Conservation (phyloP, 257 asterid species). For the Solanum pimpinellifolium region DNA sequence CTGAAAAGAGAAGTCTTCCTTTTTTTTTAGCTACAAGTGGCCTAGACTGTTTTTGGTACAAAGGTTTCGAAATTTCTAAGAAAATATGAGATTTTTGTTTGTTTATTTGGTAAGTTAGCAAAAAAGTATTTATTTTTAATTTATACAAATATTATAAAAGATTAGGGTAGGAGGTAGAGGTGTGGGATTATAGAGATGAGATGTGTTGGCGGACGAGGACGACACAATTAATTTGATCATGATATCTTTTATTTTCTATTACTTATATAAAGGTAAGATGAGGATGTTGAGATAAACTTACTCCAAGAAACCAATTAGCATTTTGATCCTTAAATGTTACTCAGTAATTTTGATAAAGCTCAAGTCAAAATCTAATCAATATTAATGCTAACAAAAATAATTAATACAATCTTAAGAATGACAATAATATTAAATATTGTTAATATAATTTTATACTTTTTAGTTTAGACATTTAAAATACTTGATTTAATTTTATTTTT, state of each 20-base stretch:
- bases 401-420: too few relatives aligned
- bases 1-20: background rate
- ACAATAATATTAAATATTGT: too few relatives aligned
- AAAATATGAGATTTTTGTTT: background rate
- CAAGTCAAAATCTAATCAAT: too few relatives aligned
- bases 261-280: background rate
- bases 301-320: constrained; percentile 66
- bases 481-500: too few relatives aligned
- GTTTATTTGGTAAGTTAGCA: background rate
- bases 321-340: too few relatives aligned
- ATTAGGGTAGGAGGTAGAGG: background rate
- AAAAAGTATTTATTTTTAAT: too few relatives aligned
- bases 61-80: too few relatives aligned
- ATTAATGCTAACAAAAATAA: too few relatives aligned
- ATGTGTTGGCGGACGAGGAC: background rate
- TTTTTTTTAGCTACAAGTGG: background rate
- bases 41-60: background rate
- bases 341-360: too few relatives aligned
- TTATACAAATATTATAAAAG: background rate
- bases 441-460: too few relatives aligned
- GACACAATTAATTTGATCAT: background rate
- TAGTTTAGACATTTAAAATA: too few relatives aligned
- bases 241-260: background rate
- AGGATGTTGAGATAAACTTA: constrained; percentile 22
- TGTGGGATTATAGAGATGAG: too few relatives aligned